These are phyloP conservation scores for Hanseniaspora nectarophila DNA, from an alignment of 805 yeast species.

Conservation along the genomic window DNA sequence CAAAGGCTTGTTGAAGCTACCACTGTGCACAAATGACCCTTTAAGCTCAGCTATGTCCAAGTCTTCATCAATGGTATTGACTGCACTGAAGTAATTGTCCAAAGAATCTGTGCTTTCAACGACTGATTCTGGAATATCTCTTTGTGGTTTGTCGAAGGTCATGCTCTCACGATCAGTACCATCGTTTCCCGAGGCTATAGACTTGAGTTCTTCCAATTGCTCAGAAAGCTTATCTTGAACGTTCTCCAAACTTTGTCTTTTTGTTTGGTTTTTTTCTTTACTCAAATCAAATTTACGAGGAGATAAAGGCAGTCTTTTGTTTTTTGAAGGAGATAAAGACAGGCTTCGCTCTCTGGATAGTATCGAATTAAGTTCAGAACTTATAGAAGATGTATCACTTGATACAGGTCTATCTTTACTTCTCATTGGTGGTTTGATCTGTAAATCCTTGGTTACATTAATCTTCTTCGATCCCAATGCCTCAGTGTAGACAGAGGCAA, in stretches of 20 bases:
- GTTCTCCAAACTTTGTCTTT: constrained; percentile 21
- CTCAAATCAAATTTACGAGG: constrained; percentile 10
- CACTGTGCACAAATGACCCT: neutral
- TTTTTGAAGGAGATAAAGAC: neutral
- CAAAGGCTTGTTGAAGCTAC: neutral
- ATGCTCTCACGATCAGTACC: neutral
- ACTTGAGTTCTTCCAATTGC: constrained; percentile 16
- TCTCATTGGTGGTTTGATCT: constrained; percentile 28
- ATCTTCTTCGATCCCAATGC: constrained; percentile 20
- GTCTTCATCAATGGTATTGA: constrained; percentile 23
- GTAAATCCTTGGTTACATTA: constrained; percentile 17
- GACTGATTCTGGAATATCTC: constrained; percentile 13
- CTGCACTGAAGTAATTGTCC: constrained; percentile 42
- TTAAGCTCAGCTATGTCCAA: neutral
- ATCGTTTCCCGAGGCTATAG: constrained; percentile 5
- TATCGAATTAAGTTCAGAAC: neutral
- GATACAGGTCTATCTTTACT: constrained; percentile 27
- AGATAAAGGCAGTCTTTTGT: constrained; percentile 1
- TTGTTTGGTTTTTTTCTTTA: neutral
- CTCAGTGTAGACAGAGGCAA: constrained; percentile 23
- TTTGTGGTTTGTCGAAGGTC: neutral
- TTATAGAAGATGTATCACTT: constrained; percentile 17
- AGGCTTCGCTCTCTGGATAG: neutral
- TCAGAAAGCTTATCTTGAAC: constrained; percentile 20
- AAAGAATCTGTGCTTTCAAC: constrained; percentile 24